Evolutionary conservation across 176 grass and related monocot species (phyloP).

Genomic region (Triticum monococcum): DNA sequence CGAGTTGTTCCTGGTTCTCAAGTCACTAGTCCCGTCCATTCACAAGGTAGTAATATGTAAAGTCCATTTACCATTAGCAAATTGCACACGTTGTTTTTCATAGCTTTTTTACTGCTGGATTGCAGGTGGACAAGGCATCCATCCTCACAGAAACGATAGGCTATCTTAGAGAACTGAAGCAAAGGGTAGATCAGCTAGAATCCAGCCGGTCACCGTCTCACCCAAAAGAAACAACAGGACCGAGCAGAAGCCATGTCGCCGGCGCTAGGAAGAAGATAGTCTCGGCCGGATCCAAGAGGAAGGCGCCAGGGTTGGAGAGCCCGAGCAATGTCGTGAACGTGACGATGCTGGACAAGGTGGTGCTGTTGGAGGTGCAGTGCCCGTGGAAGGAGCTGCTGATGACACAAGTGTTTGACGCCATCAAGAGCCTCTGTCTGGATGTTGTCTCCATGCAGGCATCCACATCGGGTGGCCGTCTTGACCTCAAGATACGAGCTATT

Average conservation of each 20-base stretch:
- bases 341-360: conserved; percentile 55
- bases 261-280: background rate
- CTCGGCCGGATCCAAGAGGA: conserved; percentile 22
- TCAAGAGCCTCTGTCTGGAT: conserved; percentile 70
- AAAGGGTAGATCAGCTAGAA: conserved; percentile 58
- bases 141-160: conserved; percentile 70
- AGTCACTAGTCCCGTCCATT: conserved; percentile 62
- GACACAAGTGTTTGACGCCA: conserved; percentile 59
- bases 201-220: conserved; percentile 23
- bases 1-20: conserved; percentile 74
- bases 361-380: conserved; percentile 61
- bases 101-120: background rate
- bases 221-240: background rate
- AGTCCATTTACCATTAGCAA: too few relatives aligned
- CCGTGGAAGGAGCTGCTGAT: conserved; percentile 71
- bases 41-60: conserved; percentile 46
- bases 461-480: conserved; percentile 22
- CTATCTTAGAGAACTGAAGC: conserved; percentile 68
- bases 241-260: background rate
- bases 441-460: conserved; percentile 71
- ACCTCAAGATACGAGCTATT: conserved; percentile 61
- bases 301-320: conserved; percentile 1
- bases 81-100: too few relatives aligned
- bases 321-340: conserved; percentile 49
- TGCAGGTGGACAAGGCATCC: conserved; percentile 77